Conservation (phyloP, 805 yeast species). For the Candida chilensis region DNA sequence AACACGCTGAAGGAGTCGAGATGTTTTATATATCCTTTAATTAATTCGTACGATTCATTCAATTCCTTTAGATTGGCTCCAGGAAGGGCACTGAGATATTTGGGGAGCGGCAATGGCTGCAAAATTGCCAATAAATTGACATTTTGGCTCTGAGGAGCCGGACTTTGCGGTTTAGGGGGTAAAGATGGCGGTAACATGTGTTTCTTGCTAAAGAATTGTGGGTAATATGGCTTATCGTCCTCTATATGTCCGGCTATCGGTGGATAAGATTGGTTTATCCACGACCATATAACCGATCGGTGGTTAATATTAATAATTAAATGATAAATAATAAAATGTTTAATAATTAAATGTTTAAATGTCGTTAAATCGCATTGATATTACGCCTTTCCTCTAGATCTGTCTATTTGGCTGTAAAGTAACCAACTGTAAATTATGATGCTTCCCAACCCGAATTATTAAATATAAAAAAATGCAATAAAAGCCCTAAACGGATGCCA, state of each 20-base stretch:
- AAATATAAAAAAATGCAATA: background rate
- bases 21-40: slow-evolving; percentile 19
- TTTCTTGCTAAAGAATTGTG: too few relatives aligned
- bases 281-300: too few relatives aligned
- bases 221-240: background rate
- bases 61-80: slow-evolving; percentile 13
- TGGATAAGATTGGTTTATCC: too few relatives aligned
- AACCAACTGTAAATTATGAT: background rate
- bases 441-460: background rate
- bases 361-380: background rate
- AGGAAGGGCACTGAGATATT: slow-evolving; percentile 19
- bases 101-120: slow-evolving; percentile 16
- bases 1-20: slow-evolving; percentile 11
- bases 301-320: too few relatives aligned
- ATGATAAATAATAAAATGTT: background rate
- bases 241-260: background rate
- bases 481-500: too few relatives aligned
- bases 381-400: too few relatives aligned
- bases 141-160: background rate
- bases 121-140: slow-evolving; percentile 3
- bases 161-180: slow-evolving; percentile 1
- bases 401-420: slow-evolving; percentile 1
- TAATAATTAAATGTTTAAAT: background rate
- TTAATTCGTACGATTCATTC: slow-evolving; percentile 14
- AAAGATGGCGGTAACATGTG: background rate